A percentile compares a stretch with the other conserved stretches of the same genome.
phyloP scores from a whole-genome alignment of 2,329 filamentous ascomycete species.

The Trichoderma harzianum region DNA sequence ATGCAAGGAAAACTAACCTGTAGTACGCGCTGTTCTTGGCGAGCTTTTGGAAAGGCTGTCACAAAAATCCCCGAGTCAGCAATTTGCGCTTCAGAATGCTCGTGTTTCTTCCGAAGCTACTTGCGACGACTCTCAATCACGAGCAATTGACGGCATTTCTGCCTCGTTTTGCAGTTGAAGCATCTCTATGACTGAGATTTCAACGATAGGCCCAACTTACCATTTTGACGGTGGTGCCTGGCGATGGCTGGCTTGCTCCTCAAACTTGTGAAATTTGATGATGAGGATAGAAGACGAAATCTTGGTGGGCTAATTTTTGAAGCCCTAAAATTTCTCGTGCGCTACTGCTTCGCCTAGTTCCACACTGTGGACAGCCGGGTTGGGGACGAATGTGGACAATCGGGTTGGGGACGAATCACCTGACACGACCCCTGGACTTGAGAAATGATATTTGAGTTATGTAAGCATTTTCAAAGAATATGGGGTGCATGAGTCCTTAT shows the following conservation, averaged over 20 bases:
- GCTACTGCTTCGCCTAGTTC: slow-evolving; percentile 25
- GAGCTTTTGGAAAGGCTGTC: slow-evolving; percentile 85
- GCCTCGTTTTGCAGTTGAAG: slow-evolving; percentile 30
- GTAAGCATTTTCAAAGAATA: neutral
- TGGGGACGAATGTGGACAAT: slow-evolving; percentile 26
- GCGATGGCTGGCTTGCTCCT: slow-evolving; percentile 41
- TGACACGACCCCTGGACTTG: slow-evolving; percentile 21
- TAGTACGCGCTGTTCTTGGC: slow-evolving; percentile 99
- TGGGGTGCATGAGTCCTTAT: slow-evolving; percentile 1
- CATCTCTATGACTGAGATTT: slow-evolving; percentile 18
- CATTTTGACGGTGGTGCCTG: slow-evolving; percentile 62
- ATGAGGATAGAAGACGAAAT: slow-evolving; percentile 33
- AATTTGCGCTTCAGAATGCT: slow-evolving; percentile 96
- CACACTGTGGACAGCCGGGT: slow-evolving; percentile 29
- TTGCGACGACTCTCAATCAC: slow-evolving; percentile 77
- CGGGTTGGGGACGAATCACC: slow-evolving; percentile 42
- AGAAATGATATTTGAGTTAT: neutral
- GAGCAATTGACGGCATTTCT: slow-evolving; percentile 45
- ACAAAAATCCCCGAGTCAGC: slow-evolving; percentile 80
- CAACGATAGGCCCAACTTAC: slow-evolving; percentile 55
- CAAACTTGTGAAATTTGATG: slow-evolving; percentile 29
- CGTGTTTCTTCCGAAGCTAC: slow-evolving; percentile 84
- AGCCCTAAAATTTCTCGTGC: slow-evolving; percentile 37
- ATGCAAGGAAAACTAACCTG: slow-evolving; percentile 63
- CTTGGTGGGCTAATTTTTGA: slow-evolving; percentile 41